phyloP scores from a whole-genome alignment of 352 stramenopile species.

The Peronosclerospora sorghi region DNA sequence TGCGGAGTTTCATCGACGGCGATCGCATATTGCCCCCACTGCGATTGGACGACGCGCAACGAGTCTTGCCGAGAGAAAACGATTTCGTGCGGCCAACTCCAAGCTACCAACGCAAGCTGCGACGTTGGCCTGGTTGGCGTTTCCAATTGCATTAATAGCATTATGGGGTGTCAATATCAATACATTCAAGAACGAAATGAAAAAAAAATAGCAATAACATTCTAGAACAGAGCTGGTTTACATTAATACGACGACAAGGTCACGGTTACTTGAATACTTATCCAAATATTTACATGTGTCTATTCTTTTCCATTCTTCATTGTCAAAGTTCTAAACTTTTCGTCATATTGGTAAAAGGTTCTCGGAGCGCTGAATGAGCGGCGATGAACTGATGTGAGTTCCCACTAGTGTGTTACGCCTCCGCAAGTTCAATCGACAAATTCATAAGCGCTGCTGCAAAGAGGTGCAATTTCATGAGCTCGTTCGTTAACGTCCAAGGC shows the following conservation, averaged over 20 bases:
- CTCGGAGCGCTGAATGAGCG: too few species aligned
- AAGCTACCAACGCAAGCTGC: constrained; percentile 50
- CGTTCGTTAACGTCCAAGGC: constrained; percentile 47
- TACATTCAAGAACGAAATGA: constrained; percentile 39
- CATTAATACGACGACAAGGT: too few species aligned
- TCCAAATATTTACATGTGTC: too few species aligned
- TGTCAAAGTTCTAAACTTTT: too few species aligned
- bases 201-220: constrained; percentile 14
- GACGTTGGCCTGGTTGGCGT: constrained; percentile 50
- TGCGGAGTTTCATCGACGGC: constrained; percentile 51
- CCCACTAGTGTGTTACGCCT: constrained; percentile 14
- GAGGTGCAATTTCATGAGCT: constrained; percentile 47
- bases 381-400: not conserved
- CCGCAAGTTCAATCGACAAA: constrained; percentile 38
- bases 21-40: constrained; percentile 38
- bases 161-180: constrained; percentile 58
- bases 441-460: constrained; percentile 53
- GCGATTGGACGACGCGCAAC: constrained; percentile 50
- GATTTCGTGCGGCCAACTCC: constrained; percentile 36
- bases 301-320: too few species aligned
- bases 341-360: too few species aligned
- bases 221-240: too few species aligned
- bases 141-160: constrained; percentile 37
- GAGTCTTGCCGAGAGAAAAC: constrained; percentile 55
- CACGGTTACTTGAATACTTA: too few species aligned